These are phyloP conservation scores for Xylariaceae sp. DNA, from an alignment of 2,329 filamentous ascomycete species.

Conservation along the genomic window DNA sequence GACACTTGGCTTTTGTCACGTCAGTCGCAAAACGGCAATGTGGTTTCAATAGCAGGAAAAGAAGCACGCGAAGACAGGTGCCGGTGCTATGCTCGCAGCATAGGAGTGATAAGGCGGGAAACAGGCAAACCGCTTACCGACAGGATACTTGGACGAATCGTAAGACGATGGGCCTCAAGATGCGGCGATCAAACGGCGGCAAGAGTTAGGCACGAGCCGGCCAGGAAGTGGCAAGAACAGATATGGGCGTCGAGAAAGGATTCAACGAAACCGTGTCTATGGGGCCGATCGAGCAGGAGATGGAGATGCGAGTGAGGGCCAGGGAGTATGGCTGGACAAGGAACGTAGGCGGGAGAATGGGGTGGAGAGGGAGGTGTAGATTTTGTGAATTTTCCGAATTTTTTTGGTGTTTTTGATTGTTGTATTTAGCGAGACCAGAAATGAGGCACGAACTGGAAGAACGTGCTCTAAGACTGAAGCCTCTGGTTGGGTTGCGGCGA, in stretches of 20 bases:
- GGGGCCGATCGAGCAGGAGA: slow-evolving; percentile 7
- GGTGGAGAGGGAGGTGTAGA: slow-evolving; percentile 22
- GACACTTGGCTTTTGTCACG: slow-evolving; percentile 18
- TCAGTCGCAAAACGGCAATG: slow-evolving; percentile 13
- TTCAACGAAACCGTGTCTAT: slow-evolving; percentile 9
- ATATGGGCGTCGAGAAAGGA: slow-evolving; percentile 5
- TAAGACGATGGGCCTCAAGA: slow-evolving; percentile 17
- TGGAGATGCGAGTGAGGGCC: slow-evolving; percentile 2
- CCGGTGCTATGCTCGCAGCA: slow-evolving; percentile 2
- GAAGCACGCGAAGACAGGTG: background rate
- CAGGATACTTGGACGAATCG: slow-evolving; percentile 18
- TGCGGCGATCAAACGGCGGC: slow-evolving; percentile 21
- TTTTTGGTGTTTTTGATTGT: slow-evolving; percentile 52
- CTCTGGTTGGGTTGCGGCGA: slow-evolving; percentile 47
- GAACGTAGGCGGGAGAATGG: slow-evolving; percentile 11
- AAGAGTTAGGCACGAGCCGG: slow-evolving; percentile 23
- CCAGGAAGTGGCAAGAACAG: slow-evolving; percentile 15
- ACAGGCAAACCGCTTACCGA: slow-evolving; percentile 2
- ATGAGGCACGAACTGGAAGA: slow-evolving; percentile 49
- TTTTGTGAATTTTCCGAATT: slow-evolving; percentile 55
- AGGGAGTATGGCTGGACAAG: slow-evolving; percentile 3
- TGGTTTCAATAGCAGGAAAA: background rate
- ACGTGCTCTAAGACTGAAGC: slow-evolving; percentile 47
- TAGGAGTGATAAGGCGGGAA: background rate
- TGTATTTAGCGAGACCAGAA: slow-evolving; percentile 56